Evolutionary conservation across 495 filamentous ascomycete genomes (phyloP), one percentile per base, ranked within the genome.

Genomic region (Hypomontagnella submonticulosa): DNA sequence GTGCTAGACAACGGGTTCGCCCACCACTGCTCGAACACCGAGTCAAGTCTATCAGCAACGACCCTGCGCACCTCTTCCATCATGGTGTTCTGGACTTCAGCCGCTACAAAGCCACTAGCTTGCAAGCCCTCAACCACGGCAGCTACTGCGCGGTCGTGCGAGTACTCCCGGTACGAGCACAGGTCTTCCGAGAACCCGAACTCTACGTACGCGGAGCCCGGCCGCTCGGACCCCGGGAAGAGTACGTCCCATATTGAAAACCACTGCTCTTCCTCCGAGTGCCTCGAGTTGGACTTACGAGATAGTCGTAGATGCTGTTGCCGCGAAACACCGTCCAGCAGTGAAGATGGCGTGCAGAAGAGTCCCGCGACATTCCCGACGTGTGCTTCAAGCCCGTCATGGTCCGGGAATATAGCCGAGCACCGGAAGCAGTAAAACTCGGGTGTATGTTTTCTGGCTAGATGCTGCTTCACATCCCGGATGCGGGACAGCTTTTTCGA

Each of bases 361-460:
- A 48, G 20, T 36, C 36, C 51, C 1, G 38, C 30, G 20, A 53
- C 47, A 16, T 70, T 43, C 4, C 32, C 13, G 12, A 48, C 33
- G 32, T 69, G 55, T 11, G 52, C 27, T 11, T 58, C 27, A 8
- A 43, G 38, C 12, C 38, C 11, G 11, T 7, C 11, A n/a, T 61
- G 37, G 6, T 65, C 36, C 1, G 61, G 42, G 13, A 72, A 61
- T 15, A 61, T 42, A 1, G 13, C 36, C 19, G 27, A 49, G 36
- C 70, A 72, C 19, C 55, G 44, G 15, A 47, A 42, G 49, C 70
- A 72, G 46, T 72, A 72, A 41, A 56, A 70, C n/a, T 30, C n/a
- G 0, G 65, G 66, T 0, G 61, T 41, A 23, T 66, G 69, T 7
- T 47, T 60, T 4, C 61, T 30, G 6, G 7, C 12, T 0, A 72